These are phyloP conservation scores for Saccharomycopsis crataegensis DNA, from an alignment of 1,139 yeast species.

Conservation along the genomic window DNA sequence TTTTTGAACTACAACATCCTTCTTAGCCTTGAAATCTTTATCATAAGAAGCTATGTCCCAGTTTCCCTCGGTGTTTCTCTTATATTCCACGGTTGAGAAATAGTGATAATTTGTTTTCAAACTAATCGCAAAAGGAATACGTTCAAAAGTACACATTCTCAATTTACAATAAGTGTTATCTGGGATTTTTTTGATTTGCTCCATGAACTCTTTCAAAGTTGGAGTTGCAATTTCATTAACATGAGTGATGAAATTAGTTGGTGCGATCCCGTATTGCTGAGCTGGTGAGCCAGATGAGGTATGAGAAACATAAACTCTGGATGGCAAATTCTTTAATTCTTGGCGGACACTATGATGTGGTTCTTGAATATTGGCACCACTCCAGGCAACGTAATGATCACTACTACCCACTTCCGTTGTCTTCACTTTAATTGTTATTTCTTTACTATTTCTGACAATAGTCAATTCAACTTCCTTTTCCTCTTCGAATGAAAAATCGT, in stretches of 20 bases:
- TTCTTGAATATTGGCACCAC: conserved; percentile 64
- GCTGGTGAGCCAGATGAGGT: conserved; percentile 81
- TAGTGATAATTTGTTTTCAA: conserved; percentile 84
- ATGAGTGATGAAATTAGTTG: conserved; percentile 82
- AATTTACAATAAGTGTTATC: conserved; percentile 77
- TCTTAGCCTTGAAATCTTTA: conserved; percentile 1
- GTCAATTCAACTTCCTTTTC: conserved; percentile 35
- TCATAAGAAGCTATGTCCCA: conserved; percentile 8
- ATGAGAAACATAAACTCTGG: conserved; percentile 70
- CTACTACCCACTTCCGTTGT: conserved; percentile 54
- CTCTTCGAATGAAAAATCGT: conserved; percentile 39
- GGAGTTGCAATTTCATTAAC: conserved; percentile 73
- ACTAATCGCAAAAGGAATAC: conserved; percentile 77
- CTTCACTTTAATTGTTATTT: conserved; percentile 52
- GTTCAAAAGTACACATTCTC: conserved; percentile 75
- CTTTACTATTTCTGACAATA: conserved; percentile 54
- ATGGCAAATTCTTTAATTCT: conserved; percentile 70
- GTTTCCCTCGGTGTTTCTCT: conserved; percentile 35
- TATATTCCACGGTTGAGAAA: conserved; percentile 72
- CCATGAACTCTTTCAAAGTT: conserved; percentile 57
- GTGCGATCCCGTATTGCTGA: conserved; percentile 69
- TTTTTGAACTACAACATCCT: neutral
- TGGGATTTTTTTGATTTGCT: conserved; percentile 56
- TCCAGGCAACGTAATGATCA: conserved; percentile 65
- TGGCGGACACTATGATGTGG: conserved; percentile 73